Evolutionary conservation across 2,329 filamentous ascomycete species (phyloP).

Genomic region (Fusarium algeriense): DNA sequence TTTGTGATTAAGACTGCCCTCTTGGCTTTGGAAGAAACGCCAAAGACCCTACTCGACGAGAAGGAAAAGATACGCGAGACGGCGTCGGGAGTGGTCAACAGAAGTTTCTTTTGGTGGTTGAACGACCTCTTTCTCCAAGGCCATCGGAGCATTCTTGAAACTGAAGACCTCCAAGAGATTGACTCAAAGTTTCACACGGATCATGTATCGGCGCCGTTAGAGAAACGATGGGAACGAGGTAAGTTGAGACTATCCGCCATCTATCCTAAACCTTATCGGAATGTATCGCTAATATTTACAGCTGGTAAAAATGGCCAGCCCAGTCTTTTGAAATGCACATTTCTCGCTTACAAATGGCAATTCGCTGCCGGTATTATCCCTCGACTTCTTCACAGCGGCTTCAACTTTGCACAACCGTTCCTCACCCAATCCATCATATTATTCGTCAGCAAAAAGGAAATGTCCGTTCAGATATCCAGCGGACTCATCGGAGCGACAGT

Average conservation of each 20-base stretch:
- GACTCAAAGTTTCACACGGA: slow-evolving; percentile 48
- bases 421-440: slow-evolving; percentile 54
- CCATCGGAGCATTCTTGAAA: slow-evolving; percentile 38
- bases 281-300: not conserved
- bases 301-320: slow-evolving; percentile 34
- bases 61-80: slow-evolving; percentile 48
- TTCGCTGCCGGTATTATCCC: slow-evolving; percentile 52
- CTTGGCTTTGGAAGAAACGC: slow-evolving; percentile 49
- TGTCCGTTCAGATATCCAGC: slow-evolving; percentile 48
- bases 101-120: slow-evolving; percentile 55
- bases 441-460: slow-evolving; percentile 48
- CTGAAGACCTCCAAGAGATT: slow-evolving; percentile 46
- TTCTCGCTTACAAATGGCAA: slow-evolving; percentile 48
- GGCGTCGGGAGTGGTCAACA: slow-evolving; percentile 50
- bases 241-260: fast-evolving
- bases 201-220: slow-evolving; percentile 33
- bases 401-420: slow-evolving; percentile 60
- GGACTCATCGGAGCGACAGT: slow-evolving; percentile 57
- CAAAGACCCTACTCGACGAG: slow-evolving; percentile 45
- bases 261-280: fast-evolving
- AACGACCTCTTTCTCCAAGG: slow-evolving; percentile 49
- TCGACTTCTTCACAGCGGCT: slow-evolving; percentile 54
- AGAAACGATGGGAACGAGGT: slow-evolving; percentile 44
- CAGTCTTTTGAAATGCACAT: slow-evolving; percentile 45
- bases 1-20: slow-evolving; percentile 47